Percentiles rank a stretch among this genome's conserved stretches.
phyloP scores from a whole-genome alignment of 805 yeast genomes.

The Millerago galiae region DNA sequence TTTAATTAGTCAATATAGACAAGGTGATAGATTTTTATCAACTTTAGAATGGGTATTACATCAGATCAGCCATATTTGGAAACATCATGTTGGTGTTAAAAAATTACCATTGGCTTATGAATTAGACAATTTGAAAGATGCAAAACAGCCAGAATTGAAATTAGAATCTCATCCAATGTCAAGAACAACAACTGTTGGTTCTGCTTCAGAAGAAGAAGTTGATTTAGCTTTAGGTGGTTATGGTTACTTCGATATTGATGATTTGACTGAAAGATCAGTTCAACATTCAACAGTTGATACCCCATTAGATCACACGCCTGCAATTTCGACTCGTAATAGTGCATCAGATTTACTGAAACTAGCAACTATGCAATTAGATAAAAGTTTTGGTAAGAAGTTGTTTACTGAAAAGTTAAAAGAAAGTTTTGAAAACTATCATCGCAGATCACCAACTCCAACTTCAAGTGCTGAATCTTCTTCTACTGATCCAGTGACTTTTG shows the following conservation, averaged over 20 bases:
- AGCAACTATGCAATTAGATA: constrained; percentile 13
- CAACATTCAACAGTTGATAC: constrained; percentile 28
- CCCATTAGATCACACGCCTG: constrained; percentile 18
- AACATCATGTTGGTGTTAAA: constrained; percentile 19
- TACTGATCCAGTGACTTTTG: constrained; percentile 25
- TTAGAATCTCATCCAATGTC: constrained; percentile 13
- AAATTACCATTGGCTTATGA: constrained; percentile 26
- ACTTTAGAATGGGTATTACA: constrained; percentile 64
- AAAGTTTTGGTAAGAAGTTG: constrained; percentile 16
- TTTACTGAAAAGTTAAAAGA: constrained; percentile 17
- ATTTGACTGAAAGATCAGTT: constrained; percentile 54
- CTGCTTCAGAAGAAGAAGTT: constrained; percentile 21
- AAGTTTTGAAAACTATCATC: constrained; percentile 14
- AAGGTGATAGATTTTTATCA: constrained; percentile 70
- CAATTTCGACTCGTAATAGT: constrained; percentile 13
- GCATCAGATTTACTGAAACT: constrained; percentile 7
- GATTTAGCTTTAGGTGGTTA: constrained; percentile 59
- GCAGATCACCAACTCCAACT: constrained; percentile 2
- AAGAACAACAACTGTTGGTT: constrained; percentile 17
- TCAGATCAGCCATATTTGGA: constrained; percentile 48
- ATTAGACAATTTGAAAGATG: constrained; percentile 27
- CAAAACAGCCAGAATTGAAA: neutral
- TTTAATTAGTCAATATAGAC: constrained; percentile 80
- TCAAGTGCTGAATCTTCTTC: neutral
- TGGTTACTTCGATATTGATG: constrained; percentile 70